Base-by-base conservation (phyloP, 2,329 filamentous ascomycete genomes). In the Stemphylium lycopersici region DNA sequence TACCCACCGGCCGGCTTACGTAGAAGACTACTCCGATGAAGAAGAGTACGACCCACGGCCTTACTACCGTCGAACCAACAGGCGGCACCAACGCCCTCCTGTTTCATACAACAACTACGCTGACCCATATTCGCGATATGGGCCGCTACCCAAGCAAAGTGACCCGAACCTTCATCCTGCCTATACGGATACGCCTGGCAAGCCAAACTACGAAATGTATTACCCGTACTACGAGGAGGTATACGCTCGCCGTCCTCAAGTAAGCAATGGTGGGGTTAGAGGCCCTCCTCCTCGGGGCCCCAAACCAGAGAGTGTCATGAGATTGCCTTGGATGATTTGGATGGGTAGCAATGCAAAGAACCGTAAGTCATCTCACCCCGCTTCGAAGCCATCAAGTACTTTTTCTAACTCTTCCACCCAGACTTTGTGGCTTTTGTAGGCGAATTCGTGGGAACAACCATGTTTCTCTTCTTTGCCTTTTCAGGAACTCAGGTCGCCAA, bases 381-480 rank as follows among this genome's bases (percentile, higher is more conserved):
- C 22, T 12, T 41, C 6, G 13, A 39, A n/a, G n/a, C 15, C 2
- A 6, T 4, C 26, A 16, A 16, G n/a, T 4, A 41, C 22, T 3
- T 16, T 36, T 82, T 81, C 56, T 67, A 42, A 66, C 40, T 6
- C 8, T 55, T 4, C 6, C 12, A 47, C 5, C 12, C 29, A 59
- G 66, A 73, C 47, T 66, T 80, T 56, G 73, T 81, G 18, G 78
- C 79, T 47, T 78, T 80, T 66, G 61, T 79, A 8, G 80, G 79
- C 75, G 77, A 80, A 48, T 79, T 76, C 41, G 75, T 78, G 6
- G 78, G 77, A 22, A 79, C 78, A 0, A 74, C 76, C 6, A 72
- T 80, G 54, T 80, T 80, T 48, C 69, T 80, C 29, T 79, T 74
- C 69, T 78, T 80, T 47, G 78, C 78, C 13, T 74, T 80, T 36